Conservation (phyloP, 768 basidiomycete species). For the Kwoniella dejecticola region DNA sequence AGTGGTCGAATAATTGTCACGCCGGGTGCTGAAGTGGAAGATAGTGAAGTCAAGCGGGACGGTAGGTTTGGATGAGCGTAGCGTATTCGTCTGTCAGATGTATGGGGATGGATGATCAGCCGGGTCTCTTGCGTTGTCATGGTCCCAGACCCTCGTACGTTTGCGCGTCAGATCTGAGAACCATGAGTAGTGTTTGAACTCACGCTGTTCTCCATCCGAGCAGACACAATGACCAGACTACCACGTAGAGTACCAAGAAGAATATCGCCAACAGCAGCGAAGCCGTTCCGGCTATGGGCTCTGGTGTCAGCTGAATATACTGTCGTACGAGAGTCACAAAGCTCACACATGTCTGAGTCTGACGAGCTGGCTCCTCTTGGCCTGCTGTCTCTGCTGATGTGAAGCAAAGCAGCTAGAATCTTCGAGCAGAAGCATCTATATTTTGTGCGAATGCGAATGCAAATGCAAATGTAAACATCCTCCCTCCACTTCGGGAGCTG, state of each 20-base stretch:
- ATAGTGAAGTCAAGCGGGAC: slow-evolving; percentile 64
- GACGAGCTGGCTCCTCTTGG: background rate
- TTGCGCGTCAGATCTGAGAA: too few species aligned
- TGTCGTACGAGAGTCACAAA: too few species aligned
- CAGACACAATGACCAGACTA: slow-evolving; percentile 66
- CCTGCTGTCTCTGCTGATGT: background rate
- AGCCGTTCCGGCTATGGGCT: slow-evolving; percentile 3
- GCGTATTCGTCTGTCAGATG: slow-evolving; percentile 65
- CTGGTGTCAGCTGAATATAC: background rate
- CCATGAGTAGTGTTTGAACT: slow-evolving; percentile 52
- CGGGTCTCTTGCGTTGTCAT: too few species aligned
- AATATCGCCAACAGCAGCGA: slow-evolving; percentile 44
- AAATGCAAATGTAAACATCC: slow-evolving; percentile 23
- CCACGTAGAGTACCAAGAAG: slow-evolving; percentile 61
- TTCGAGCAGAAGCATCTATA: background rate
- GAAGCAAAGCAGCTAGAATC: too few species aligned
- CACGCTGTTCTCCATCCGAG: slow-evolving; percentile 73
- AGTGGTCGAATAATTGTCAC: slow-evolving; percentile 93
- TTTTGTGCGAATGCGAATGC: background rate
- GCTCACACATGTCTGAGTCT: slow-evolving; percentile 8
- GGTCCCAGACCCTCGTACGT: too few species aligned
- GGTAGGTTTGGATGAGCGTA: slow-evolving; percentile 68
- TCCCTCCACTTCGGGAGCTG: slow-evolving; percentile 6
- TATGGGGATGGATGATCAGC: too few species aligned
- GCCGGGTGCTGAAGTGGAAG: slow-evolving; percentile 65